These are phyloP conservation scores for Geotrichum phurueaensis DNA, from an alignment of 1,139 yeast genomes.

Conservation along the genomic window DNA sequence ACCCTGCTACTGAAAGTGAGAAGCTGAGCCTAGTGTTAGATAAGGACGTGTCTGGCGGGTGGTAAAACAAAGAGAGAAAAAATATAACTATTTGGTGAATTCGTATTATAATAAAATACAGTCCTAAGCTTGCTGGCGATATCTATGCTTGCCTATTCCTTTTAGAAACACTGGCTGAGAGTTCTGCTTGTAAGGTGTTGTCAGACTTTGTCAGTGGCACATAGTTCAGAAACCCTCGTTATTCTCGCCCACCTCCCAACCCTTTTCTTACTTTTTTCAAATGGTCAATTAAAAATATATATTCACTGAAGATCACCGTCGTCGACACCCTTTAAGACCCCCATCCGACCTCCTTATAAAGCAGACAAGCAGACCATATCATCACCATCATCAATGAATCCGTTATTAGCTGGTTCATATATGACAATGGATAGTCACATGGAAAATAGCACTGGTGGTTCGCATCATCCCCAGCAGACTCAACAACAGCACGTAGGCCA, in stretches of 20 bases:
- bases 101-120: not conserved
- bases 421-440: not conserved
- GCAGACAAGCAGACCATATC: not conserved
- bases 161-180: no score
- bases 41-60: conserved; percentile 29
- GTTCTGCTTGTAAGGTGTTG: not conserved
- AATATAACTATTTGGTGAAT: not conserved
- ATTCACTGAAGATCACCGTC: not conserved
- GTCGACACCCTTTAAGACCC: not conserved
- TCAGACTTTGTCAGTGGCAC: not conserved
- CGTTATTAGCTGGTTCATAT: not conserved
- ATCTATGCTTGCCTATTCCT: not conserved
- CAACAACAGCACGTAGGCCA: not conserved
- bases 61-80: conserved; percentile 16
- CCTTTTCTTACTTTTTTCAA: not conserved
- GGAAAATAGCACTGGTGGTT: not conserved
- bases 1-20: conserved; percentile 20
- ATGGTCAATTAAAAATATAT: not conserved
- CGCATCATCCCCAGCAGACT: not conserved
- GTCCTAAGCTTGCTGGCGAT: not conserved
- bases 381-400: not conserved
- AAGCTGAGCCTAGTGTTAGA: conserved; percentile 40
- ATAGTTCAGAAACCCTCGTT: not conserved
- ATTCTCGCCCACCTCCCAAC: not conserved
- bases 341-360: not conserved